A percentile compares a stretch with the other conserved stretches of the same genome.
Evolutionary conservation across 2,329 filamentous ascomycete species (phyloP).

Genomic region (Triangularia verruculosa): DNA sequence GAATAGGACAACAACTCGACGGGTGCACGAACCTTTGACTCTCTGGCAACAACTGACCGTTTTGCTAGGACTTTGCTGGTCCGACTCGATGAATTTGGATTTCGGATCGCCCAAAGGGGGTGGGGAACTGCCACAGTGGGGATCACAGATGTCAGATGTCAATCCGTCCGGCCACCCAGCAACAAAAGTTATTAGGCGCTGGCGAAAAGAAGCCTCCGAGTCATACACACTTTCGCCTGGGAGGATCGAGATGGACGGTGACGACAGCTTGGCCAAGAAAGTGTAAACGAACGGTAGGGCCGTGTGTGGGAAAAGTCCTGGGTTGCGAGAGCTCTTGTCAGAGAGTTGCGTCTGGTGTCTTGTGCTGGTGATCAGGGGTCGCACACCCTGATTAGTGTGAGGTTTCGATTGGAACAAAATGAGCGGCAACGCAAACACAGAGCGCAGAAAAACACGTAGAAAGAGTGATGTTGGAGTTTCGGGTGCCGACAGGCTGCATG

Average conservation of each 20-base stretch:
- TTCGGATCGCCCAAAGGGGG: background rate
- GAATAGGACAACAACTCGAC: background rate
- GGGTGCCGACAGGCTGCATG: conserved; percentile 4
- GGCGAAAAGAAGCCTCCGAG: conserved; percentile 5
- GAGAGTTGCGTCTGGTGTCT: conserved; percentile 26
- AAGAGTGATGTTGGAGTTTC: conserved; percentile 11
- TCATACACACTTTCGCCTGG: conserved; percentile 5
- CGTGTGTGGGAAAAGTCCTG: conserved; percentile 15
- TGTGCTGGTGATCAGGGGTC: conserved; percentile 30
- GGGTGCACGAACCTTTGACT: background rate
- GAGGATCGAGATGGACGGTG: conserved; percentile 7
- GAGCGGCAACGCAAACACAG: conserved; percentile 24
- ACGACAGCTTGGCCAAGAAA: conserved; percentile 9
- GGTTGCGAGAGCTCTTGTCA: conserved; percentile 21
- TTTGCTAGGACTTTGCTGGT: background rate
- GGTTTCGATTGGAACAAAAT: conserved; percentile 25
- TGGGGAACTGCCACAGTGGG: conserved; percentile 1
- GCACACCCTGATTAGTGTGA: conserved; percentile 23
- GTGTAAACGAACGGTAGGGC: conserved; percentile 8
- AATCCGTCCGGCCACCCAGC: background rate
- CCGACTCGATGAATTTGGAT: conserved; percentile 2
- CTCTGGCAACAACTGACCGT: background rate
- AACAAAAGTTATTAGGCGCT: background rate
- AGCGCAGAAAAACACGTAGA: conserved; percentile 12
- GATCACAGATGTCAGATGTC: conserved; percentile 7